Evolutionary conservation across 805 yeast species (phyloP).

Genomic region (Metschnikowia vanudenii): DNA sequence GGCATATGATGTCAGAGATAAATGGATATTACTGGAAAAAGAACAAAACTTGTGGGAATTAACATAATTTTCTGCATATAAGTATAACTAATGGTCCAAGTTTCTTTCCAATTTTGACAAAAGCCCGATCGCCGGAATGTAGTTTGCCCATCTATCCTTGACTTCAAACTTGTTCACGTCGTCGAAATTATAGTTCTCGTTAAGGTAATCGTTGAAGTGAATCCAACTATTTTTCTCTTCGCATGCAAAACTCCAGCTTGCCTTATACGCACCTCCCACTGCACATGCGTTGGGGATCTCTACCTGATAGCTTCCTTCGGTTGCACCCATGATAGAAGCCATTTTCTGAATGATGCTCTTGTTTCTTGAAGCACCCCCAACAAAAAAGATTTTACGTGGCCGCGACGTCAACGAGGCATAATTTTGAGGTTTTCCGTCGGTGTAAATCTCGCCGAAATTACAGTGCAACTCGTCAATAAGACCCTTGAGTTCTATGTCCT

Average conservation of each 20-base stretch:
- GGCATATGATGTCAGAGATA: too few relatives aligned
- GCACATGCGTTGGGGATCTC: slow-evolving; percentile 91
- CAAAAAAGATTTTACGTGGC: slow-evolving; percentile 74
- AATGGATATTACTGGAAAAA: too few relatives aligned
- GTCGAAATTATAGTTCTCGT: slow-evolving; percentile 40
- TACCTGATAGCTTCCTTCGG: slow-evolving; percentile 62
- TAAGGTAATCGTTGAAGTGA: slow-evolving; percentile 44
- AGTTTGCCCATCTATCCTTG: slow-evolving; percentile 47
- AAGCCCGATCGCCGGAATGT: slow-evolving; percentile 52
- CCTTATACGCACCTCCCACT: slow-evolving; percentile 84
- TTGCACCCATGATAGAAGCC: slow-evolving; percentile 68
- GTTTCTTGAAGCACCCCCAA: slow-evolving; percentile 86
- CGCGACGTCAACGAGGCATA: slow-evolving; percentile 44
- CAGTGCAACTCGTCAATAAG: slow-evolving; percentile 28
- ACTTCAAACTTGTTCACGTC: slow-evolving; percentile 43
- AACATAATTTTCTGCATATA: too few relatives aligned
- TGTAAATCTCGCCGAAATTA: slow-evolving; percentile 42
- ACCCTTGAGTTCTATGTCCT: slow-evolving; percentile 11
- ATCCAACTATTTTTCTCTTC: slow-evolving; percentile 35
- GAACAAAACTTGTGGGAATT: too few relatives aligned
- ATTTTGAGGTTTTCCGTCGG: slow-evolving; percentile 51
- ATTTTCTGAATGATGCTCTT: slow-evolving; percentile 63
- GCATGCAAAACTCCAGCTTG: slow-evolving; percentile 62
- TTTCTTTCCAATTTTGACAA: slow-evolving; percentile 45
- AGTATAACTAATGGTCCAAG: slow-evolving; percentile 10